A percentile compares a stretch with the other conserved stretches of the same genome.
These are phyloP conservation scores for Brassica carinata DNA, from an alignment of 345 rosid genomes.

Conservation along the genomic window DNA sequence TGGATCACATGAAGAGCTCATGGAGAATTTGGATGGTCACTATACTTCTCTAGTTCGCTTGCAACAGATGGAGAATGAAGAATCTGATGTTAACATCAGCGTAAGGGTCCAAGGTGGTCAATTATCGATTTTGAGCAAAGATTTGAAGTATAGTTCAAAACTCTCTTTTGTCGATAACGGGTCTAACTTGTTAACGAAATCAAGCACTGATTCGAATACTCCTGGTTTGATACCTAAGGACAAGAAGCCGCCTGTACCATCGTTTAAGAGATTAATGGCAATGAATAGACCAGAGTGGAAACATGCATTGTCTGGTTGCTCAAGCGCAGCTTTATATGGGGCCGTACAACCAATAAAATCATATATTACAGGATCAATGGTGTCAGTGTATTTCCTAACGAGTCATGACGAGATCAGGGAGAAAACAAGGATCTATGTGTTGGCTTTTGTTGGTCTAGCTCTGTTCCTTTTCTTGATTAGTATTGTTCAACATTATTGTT, in stretches of 20 bases:
- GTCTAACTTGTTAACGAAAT: conserved; percentile 39
- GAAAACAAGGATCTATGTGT: conserved; percentile 45
- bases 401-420: conserved; percentile 52
- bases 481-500: conserved; percentile 57
- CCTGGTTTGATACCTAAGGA: conserved; percentile 4
- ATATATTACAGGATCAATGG: conserved; percentile 48
- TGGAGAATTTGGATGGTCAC: conserved; percentile 65
- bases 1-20: conserved; percentile 72
- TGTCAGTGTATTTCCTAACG: conserved; percentile 47
- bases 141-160: conserved; percentile 42
- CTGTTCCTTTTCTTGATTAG: conserved; percentile 46
- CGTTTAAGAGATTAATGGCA: conserved; percentile 54
- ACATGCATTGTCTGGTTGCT: conserved; percentile 53
- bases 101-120: conserved; percentile 32
- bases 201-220: conserved; percentile 3
- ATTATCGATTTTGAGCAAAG: conserved; percentile 19
- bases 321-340: conserved; percentile 53
- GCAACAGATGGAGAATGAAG: conserved; percentile 46
- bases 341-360: conserved; percentile 56
- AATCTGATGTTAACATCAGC: conserved; percentile 6
- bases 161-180: conserved; percentile 41
- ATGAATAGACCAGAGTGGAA: conserved; percentile 72
- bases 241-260: conserved; percentile 44
- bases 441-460: conserved; percentile 51
- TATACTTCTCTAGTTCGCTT: conserved; percentile 69